Conservation (phyloP, 495 filamentous ascomycete species). For the Echria macrotheca region DNA sequence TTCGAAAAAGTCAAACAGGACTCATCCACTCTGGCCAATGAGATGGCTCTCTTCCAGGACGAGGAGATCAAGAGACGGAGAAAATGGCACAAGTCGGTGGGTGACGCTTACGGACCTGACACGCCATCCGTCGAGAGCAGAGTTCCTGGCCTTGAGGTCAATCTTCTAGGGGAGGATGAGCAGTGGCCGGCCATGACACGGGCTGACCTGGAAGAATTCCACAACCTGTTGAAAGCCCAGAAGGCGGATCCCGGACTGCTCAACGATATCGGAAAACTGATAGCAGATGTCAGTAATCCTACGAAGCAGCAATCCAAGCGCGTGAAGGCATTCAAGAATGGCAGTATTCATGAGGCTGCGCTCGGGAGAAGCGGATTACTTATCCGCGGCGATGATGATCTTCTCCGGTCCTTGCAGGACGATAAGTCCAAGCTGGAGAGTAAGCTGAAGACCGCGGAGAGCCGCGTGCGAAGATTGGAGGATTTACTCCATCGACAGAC, state of each 20-base stretch:
- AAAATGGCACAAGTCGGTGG: slow-evolving; percentile 83
- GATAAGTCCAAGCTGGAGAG: slow-evolving; percentile 77
- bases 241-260: slow-evolving; percentile 43
- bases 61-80: slow-evolving; percentile 84
- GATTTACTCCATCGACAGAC: slow-evolving; percentile 86
- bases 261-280: slow-evolving; percentile 50
- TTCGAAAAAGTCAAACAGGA: slow-evolving; percentile 80
- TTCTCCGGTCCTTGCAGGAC: slow-evolving; percentile 59
- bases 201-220: slow-evolving; percentile 62
- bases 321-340: slow-evolving; percentile 90
- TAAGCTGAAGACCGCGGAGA: slow-evolving; percentile 80
- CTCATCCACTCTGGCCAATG: slow-evolving; percentile 78
- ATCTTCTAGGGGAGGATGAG: slow-evolving; percentile 71
- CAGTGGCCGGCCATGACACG: slow-evolving; percentile 64
- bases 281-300: slow-evolving; percentile 62
- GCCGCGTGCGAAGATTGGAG: slow-evolving; percentile 84
- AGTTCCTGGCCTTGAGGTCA: slow-evolving; percentile 77
- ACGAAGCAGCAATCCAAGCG: slow-evolving; percentile 70
- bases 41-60: slow-evolving; percentile 82
- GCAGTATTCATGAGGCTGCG: slow-evolving; percentile 81
- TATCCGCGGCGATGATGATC: slow-evolving; percentile 75
- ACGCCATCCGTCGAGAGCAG: slow-evolving; percentile 33
- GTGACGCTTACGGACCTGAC: slow-evolving; percentile 45
- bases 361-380: slow-evolving; percentile 75
- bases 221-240: slow-evolving; percentile 52